Evolutionary conservation across 225 moss, liverwort and hornwort genomes (phyloP), one percentile per base, ranked within the genome.

Genomic region (Neckera pumila): DNA sequence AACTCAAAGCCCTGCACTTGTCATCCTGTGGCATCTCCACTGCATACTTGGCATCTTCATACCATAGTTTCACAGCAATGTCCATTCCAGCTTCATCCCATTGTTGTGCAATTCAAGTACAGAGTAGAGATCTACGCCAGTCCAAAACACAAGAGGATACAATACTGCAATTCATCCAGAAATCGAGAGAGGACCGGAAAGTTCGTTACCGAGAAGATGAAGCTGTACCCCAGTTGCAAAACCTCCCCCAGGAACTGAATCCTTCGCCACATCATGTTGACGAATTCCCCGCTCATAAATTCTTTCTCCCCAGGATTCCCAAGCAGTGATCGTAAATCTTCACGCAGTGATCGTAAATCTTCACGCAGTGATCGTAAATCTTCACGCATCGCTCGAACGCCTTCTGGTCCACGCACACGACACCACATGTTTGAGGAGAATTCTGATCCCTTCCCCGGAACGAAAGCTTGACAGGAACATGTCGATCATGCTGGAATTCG

Each of bases 231-330:
- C 60, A 96, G 71, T 65, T 96, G 92, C 62, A 98, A 90, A 53
- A 96, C 93, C 71, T 91, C 91, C 75, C 96, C 91, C 77, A 96
- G 71, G 56, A 98, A 96, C 43, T 96, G 88, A 47, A 98, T 93
- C 49, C 97, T 90, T 72, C 96, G 93, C 97, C 97, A 96, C 96
- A 96, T 98, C 96, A 96, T 94, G 56, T 86, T 93, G 88, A 98
- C 34, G 33, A 93, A 98, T 75, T 96, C 96, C 66, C 45, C 82
- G 73, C 92, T 91, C 98, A 98, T 96, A 85, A 95, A 98, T 59
- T 17, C 70, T 80, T 94, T 17, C 70, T 82, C 90, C 25, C 96
- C 96, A 17, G 81, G 77, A 21, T 94, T 96, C 51, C 45, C 8
- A 45, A 45, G 45, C 45, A 45, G 8, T 45, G 45, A 45, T 45